Conservation (phyloP, 1,139 yeast species). For the Protomyces arabidopsidicola region DNA sequence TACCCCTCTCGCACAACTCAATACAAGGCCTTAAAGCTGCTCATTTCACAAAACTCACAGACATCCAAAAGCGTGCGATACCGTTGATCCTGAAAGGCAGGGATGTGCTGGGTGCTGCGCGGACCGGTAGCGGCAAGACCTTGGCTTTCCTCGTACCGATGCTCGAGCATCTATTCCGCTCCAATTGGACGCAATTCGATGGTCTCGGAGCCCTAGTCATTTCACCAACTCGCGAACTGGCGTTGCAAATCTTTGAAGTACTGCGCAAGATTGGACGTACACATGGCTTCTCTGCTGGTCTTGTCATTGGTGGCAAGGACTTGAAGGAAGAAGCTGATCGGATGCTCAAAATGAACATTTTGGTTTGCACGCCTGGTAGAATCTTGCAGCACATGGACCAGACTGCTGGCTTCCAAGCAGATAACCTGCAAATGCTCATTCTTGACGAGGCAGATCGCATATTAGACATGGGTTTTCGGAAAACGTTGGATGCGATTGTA, state of each 20-base stretch:
- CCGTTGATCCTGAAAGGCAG: conserved; percentile 72
- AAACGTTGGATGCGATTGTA: conserved; percentile 78
- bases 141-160: conserved; percentile 79
- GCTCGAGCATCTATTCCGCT: conserved; percentile 45
- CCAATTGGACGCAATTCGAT: conserved; percentile 78
- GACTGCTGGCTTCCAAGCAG: conserved; percentile 75
- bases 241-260: conserved; percentile 91
- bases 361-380: conserved; percentile 96
- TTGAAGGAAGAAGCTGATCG: conserved; percentile 82
- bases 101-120: conserved; percentile 88
- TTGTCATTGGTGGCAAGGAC: conserved; percentile 96
- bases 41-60: conserved; percentile 69
- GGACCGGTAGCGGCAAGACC: conserved; percentile 96
- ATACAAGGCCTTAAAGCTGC: conserved; percentile 59
- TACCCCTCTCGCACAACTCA: conserved; percentile 25
- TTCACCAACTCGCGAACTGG: conserved; percentile 91
- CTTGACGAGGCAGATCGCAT: conserved; percentile 96
- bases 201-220: conserved; percentile 90
- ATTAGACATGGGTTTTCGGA: conserved; percentile 92
- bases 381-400: conserved; percentile 92
- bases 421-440: conserved; percentile 75
- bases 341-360: conserved; percentile 72
- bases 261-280: conserved; percentile 75
- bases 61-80: conserved; percentile 76
- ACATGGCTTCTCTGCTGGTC: conserved; percentile 82